Percentiles rank a stretch among this genome's conserved stretches.
Evolutionary conservation across 768 basidiomycete genomes (phyloP).

Genomic region (Lepiota subincarnata): DNA sequence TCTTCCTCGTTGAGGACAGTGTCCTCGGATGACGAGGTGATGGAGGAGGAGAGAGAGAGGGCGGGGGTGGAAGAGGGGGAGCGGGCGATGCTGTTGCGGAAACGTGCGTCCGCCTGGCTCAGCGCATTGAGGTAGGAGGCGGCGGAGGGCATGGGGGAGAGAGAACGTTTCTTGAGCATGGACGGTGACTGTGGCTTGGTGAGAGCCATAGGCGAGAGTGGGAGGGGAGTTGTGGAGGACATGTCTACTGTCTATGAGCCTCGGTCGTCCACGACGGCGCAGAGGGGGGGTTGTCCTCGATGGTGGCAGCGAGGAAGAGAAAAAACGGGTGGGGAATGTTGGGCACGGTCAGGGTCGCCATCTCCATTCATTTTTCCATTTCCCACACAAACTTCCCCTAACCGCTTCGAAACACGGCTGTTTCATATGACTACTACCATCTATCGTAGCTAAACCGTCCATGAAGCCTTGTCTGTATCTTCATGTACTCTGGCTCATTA

Average conservation of each 20-base stretch:
- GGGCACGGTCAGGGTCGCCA: not conserved
- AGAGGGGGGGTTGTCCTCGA: not conserved
- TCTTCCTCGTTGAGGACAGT: constrained; percentile 56
- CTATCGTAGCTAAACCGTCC: constrained; percentile 60
- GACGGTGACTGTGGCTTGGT: constrained; percentile 47
- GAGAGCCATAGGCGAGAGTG: constrained; percentile 63
- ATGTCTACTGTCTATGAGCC: not conserved
- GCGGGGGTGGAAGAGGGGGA: constrained; percentile 66
- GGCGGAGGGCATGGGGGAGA: constrained; percentile 32
- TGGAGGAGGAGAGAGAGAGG: constrained; percentile 68
- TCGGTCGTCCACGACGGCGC: not conserved
- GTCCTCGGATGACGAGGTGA: constrained; percentile 68
- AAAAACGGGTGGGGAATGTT: not conserved
- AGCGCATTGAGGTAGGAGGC: constrained; percentile 41
- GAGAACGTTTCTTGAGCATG: constrained; percentile 55
- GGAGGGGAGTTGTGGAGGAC: constrained; percentile 16
- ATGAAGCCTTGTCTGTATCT: constrained; percentile 74
- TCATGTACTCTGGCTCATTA: constrained; percentile 78
- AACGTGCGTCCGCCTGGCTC: constrained; percentile 58
- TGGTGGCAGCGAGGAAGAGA: not conserved
- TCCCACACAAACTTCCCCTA: constrained; percentile 3
- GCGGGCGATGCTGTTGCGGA: constrained; percentile 35
- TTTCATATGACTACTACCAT: constrained; percentile 42
- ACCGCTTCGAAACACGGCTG: constrained; percentile 3
- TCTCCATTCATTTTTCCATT: not conserved